Evolutionary conservation across 345 rosid species (phyloP).

Genomic region (Combretum micranthum): DNA sequence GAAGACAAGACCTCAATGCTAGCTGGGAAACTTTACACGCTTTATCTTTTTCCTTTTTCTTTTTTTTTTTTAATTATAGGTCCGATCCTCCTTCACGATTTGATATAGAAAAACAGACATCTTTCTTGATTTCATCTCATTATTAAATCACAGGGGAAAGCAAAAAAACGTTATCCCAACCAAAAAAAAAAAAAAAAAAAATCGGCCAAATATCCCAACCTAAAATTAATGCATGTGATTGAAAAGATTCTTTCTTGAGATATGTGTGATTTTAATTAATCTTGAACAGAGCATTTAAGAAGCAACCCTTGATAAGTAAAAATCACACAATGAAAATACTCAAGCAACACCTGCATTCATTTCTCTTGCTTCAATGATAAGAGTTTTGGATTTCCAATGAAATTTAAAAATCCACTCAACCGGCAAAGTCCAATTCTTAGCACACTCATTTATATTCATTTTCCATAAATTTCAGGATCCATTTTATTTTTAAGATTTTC

Average conservation of each 20-base stretch:
- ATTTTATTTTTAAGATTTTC: background rate
- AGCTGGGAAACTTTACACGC: conserved; percentile 11
- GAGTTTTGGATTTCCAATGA: conserved; percentile 4
- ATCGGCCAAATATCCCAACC: conserved; percentile 46
- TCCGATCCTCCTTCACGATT: conserved; percentile 6
- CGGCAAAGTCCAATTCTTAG: background rate
- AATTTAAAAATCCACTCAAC: background rate
- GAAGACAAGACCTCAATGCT: conserved; percentile 1
- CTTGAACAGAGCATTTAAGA: conserved; percentile 31
- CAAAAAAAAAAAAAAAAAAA: too few species aligned
- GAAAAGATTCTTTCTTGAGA: conserved; percentile 70
- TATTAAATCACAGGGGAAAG: conserved; percentile 31
- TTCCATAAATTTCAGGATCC: conserved; percentile 1
- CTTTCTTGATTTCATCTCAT: conserved; percentile 30
- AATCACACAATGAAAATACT: conserved; percentile 7
- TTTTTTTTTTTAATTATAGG: too few species aligned
- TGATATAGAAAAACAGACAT: conserved; percentile 57
- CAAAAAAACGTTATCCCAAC: conserved; percentile 40
- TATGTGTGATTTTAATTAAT: conserved; percentile 18
- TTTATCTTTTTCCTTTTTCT: conserved; percentile 6
- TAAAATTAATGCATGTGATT: conserved; percentile 54
- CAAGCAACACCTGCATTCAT: conserved; percentile 17
- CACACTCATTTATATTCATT: background rate
- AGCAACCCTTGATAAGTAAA: conserved; percentile 30
- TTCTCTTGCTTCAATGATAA: conserved; percentile 18